A percentile compares a stretch with the other conserved stretches of the same genome.
Evolutionary conservation across 306 rosid species (phyloP).

Genomic region (Boehmeria nivea): DNA sequence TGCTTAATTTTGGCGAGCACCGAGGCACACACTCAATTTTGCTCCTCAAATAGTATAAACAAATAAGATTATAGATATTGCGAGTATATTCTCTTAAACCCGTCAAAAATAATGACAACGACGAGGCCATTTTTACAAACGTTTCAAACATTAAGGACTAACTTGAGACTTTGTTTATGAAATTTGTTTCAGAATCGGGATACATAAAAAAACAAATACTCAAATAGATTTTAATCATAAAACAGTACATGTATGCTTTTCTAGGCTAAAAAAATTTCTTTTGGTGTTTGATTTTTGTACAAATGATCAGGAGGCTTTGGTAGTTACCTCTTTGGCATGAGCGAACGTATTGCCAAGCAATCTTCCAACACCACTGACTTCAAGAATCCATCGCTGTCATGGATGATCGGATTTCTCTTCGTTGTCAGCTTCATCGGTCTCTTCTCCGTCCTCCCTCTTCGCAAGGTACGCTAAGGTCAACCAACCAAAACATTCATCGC

Average conservation of each 20-base stretch:
- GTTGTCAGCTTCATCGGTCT: constrained; percentile 50
- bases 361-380: constrained; percentile 25
- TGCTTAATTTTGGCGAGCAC: no score
- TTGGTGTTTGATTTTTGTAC: not conserved
- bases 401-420: constrained; percentile 41
- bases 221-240: not conserved
- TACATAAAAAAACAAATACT: no score
- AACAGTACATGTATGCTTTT: not conserved
- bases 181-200: no score
- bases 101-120: no score
- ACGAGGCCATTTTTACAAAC: no score
- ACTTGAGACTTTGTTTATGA: no score
- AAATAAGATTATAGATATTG: no score
- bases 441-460: constrained; percentile 47
- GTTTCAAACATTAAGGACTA: no score
- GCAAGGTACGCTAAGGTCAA: constrained; percentile 37
- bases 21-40: no score
- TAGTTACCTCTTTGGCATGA: constrained; percentile 47
- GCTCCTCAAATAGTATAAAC: no score
- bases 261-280: not conserved
- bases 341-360: constrained; percentile 24
- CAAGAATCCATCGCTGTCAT: constrained; percentile 32
- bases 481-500: not conserved
- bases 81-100: no score
- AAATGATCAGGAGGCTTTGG: constrained; percentile 36